These are phyloP conservation scores for Moelleriella libera DNA, from an alignment of 2,329 filamentous ascomycete species.

Conservation along the genomic window DNA sequence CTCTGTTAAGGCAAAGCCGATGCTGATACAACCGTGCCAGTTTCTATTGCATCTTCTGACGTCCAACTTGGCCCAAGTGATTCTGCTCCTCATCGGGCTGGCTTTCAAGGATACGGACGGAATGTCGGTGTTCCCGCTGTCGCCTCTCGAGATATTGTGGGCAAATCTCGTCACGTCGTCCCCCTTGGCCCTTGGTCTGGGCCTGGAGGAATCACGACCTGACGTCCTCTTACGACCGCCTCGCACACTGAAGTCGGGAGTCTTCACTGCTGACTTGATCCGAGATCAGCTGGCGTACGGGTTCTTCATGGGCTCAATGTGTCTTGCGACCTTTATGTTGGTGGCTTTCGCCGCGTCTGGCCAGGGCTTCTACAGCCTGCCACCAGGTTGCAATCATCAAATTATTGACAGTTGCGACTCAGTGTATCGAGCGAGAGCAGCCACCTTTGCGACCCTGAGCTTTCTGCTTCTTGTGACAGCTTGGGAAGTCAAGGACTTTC, in stretches of 20 bases:
- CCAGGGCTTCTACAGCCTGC: constrained; percentile 32
- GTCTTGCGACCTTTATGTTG: constrained; percentile 44
- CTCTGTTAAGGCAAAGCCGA: no score
- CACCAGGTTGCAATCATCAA: constrained; percentile 41
- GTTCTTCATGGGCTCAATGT: constrained; percentile 46
- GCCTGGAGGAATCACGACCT: constrained; percentile 53
- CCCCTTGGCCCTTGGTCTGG: constrained; percentile 57
- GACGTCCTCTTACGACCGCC: constrained; percentile 56
- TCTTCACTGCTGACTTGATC: constrained; percentile 27
- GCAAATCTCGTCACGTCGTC: constrained; percentile 63
- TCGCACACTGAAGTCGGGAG: constrained; percentile 41
- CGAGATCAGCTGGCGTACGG: constrained; percentile 38
- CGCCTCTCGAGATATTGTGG: constrained; percentile 63
- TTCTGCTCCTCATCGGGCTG: constrained; percentile 53
- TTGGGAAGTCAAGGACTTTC: constrained; percentile 62
- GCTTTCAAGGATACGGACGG: constrained; percentile 47
- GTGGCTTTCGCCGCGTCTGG: constrained; percentile 38
- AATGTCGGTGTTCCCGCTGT: constrained; percentile 54
- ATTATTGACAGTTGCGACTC: constrained; percentile 33
- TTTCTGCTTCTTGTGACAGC: constrained; percentile 55
- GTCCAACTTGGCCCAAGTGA: constrained; percentile 57
- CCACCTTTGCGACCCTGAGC: constrained; percentile 55
- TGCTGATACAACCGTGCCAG: constrained; percentile 13
- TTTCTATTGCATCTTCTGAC: constrained; percentile 52
- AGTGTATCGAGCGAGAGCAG: constrained; percentile 51